A percentile compares a stretch with the other conserved stretches of the same genome.
These are phyloP conservation scores for Aspergillus fijiensis DNA, from an alignment of 2,329 filamentous ascomycete genomes.

Conservation along the genomic window DNA sequence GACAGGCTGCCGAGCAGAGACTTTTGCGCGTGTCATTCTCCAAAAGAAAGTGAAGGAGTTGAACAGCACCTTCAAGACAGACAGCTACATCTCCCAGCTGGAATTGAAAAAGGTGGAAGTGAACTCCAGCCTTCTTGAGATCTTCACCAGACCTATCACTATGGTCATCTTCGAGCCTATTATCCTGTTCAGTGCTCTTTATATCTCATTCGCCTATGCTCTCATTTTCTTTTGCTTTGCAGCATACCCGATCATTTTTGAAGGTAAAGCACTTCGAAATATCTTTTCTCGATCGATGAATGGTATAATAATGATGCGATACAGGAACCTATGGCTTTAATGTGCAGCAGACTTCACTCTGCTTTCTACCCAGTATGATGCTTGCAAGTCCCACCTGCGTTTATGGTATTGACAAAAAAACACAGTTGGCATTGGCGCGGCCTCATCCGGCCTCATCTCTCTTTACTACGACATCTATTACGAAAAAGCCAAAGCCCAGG, in stretches of 20 bases:
- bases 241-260: constrained; percentile 70
- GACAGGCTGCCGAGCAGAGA: constrained; percentile 46
- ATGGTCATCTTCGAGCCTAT: constrained; percentile 74
- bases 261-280: constrained; percentile 27
- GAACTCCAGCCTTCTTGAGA: constrained; percentile 58
- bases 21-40: constrained; percentile 60
- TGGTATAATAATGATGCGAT: not conserved
- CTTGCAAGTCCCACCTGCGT: rapidly evolving
- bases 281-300: not conserved
- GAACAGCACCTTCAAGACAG: constrained; percentile 52
- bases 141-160: constrained; percentile 67
- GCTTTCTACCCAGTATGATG: constrained; percentile 61
- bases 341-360: constrained; percentile 63
- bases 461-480: constrained; percentile 65
- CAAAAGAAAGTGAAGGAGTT: constrained; percentile 57
- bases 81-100: constrained; percentile 55
- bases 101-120: constrained; percentile 54
- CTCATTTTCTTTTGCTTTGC: constrained; percentile 75
- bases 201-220: constrained; percentile 68
- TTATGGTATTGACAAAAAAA: not conserved
- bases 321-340: constrained; percentile 61
- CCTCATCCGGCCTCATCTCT: constrained; percentile 61
- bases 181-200: constrained; percentile 67
- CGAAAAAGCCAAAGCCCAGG: constrained; percentile 49
- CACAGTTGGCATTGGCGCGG: constrained; percentile 59